These are phyloP conservation scores for Podila clonocystis DNA, from an alignment of 192 early-diverging fungal genomes.

Conservation along the genomic window DNA sequence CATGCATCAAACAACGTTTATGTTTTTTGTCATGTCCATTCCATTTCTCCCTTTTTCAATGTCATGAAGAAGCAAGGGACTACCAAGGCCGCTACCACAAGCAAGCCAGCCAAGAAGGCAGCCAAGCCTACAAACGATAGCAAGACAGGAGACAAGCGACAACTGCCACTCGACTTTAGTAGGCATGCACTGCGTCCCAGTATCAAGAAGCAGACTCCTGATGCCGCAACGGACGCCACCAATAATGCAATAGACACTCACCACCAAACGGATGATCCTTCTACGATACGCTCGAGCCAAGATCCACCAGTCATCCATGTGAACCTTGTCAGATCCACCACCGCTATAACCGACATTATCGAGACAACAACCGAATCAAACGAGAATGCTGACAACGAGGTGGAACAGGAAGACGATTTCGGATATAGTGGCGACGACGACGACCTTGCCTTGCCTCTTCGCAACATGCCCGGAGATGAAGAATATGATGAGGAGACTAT, in stretches of 20 bases:
- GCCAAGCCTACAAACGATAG: not conserved
- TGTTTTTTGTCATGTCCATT: too few species aligned
- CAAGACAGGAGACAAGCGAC: constrained; percentile 27
- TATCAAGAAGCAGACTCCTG: constrained; percentile 20
- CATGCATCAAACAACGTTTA: too few species aligned
- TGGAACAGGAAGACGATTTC: not conserved
- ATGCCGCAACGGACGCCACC: constrained; percentile 19
- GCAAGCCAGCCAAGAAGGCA: not conserved
- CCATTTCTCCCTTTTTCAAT: not conserved
- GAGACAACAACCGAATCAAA: not conserved
- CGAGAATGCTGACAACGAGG: not conserved
- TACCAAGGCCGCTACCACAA: not conserved
- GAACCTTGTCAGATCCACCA: constrained; percentile 8
- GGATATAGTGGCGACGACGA: constrained; percentile 5
- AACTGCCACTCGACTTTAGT: constrained; percentile 49
- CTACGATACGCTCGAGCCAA: not conserved
- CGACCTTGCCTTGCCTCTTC: not conserved
- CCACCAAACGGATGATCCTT: not conserved
- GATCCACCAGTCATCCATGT: constrained; percentile 36
- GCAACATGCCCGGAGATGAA: not conserved
- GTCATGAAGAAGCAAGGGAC: not conserved
- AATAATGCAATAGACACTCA: not conserved
- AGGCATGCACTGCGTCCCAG: constrained; percentile 28
- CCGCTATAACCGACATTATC: not conserved
- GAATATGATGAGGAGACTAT: not conserved